Conservation (phyloP, 176 grass and related monocot species). For the Aegilops longissima region DNA sequence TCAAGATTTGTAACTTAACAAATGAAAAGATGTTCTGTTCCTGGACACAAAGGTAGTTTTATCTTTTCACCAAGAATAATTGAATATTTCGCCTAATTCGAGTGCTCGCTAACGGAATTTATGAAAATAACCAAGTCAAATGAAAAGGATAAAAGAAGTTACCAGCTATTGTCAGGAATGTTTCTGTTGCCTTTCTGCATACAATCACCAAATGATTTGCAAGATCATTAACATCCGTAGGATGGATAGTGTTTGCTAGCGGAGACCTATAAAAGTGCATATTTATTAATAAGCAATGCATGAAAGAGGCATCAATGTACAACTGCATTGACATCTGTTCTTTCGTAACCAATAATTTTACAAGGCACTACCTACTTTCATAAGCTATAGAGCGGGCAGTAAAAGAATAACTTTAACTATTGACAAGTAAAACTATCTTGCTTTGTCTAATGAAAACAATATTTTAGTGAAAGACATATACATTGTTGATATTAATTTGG, state of each 20-base stretch:
- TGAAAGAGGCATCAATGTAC: constrained; percentile 28
- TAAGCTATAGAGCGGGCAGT: not conserved
- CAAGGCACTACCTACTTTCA: not conserved
- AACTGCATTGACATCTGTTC: not conserved
- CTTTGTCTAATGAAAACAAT: constrained; percentile 6
- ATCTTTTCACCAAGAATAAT: constrained; percentile 15
- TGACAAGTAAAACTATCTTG: not conserved
- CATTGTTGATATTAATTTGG: not conserved
- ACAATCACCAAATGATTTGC: constrained; percentile 53
- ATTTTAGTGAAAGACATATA: not conserved
- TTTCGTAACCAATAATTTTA: not conserved
- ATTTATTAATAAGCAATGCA: constrained; percentile 19
- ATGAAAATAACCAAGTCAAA: constrained; percentile 1
- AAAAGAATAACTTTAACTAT: not conserved
- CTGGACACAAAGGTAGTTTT: not conserved
- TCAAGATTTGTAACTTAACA: not conserved
- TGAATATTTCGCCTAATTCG: not conserved
- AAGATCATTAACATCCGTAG: constrained; percentile 46
- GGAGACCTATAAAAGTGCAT: constrained; percentile 50
- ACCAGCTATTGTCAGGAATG: constrained; percentile 42
- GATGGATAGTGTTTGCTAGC: constrained; percentile 49
- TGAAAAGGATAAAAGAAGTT: constrained; percentile 7
- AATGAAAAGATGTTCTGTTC: not conserved
- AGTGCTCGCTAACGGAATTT: not conserved
- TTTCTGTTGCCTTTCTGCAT: constrained; percentile 48